Base-by-base conservation (phyloP, 441 rosid genomes). In the Euphorbia schlechtendalii region DNA sequence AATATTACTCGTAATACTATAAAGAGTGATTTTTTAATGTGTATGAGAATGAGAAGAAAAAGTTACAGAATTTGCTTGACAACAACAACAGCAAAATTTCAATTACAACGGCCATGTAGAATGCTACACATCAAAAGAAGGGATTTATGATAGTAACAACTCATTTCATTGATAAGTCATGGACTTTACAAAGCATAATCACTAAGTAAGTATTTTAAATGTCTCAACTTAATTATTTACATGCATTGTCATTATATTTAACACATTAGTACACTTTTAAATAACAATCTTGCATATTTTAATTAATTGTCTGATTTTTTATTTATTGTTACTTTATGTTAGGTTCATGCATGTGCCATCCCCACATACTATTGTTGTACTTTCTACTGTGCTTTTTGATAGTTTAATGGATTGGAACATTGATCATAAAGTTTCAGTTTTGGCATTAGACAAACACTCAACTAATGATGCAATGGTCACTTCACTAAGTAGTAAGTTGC, bases 41-140 rank as follows among this genome's bases (percentile, higher is more conserved):
- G n/a, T n/a, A n/a, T n/a, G n/a, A n/a, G n/a, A n/a, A n/a, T n/a
- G n/a, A n/a, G n/a, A n/a, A n/a, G n/a, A 32, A 32, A 32, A 32
- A 32, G 36, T 32, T 32, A 32, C 36, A 32, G 7, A 32, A 32
- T 7, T 32, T 32, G 36, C 36, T 32, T 32, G 7, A 32, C 36
- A 32, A 32, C 36, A 32, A 32, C 7, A 7, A 32, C 36, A 32
- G 36, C 7, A 30, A 21, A 58, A 30, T 75, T 25, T 61, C 28
- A 0, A 60, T 68, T 2, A 60, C 63, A 15, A 60, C 61, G 0
- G 27, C 63, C 8, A 67, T 49, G 46, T 72, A 68, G 63, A 72
- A 52, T 9, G 25, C 49, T 5, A 48, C 14, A 11, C 14, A 45
- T 15, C 36, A 32, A 7, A 32, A 32, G 36, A 32, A 32, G 36